Conservation (phyloP, 1,139 yeast species). For the Magnusiomyces tetraspermus region DNA sequence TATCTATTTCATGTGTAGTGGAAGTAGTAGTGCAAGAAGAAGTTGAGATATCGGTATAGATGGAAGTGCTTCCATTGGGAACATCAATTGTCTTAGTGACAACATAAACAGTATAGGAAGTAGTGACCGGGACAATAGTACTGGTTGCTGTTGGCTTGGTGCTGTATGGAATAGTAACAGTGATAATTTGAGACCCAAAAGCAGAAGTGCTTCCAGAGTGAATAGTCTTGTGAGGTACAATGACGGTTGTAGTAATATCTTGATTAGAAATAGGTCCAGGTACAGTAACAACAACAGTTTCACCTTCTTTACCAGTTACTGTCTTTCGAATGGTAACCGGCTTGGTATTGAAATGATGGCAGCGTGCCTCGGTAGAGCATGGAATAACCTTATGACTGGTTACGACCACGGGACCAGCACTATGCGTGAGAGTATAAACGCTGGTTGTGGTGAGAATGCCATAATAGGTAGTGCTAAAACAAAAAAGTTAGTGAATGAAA, state of each 20-base stretch:
- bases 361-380: constrained; percentile 1
- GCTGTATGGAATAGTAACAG: neutral
- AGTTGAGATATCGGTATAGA: neutral
- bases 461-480: neutral
- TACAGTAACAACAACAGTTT: neutral
- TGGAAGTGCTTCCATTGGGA: neutral
- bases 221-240: neutral
- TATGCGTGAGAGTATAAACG: neutral
- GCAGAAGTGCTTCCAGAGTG: neutral
- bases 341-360: neutral
- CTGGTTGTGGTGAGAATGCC: constrained; percentile 1
- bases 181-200: neutral
- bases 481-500: neutral
- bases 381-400: neutral
- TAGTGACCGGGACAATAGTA: neutral
- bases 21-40: neutral
- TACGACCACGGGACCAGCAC: neutral
- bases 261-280: neutral
- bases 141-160: neutral
- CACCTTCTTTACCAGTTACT: neutral
- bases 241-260: neutral
- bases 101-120: neutral
- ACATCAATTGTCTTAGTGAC: neutral
- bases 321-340: neutral
- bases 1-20: neutral